Conservation (phyloP, 805 yeast species). For the Spathaspora arborariae region DNA sequence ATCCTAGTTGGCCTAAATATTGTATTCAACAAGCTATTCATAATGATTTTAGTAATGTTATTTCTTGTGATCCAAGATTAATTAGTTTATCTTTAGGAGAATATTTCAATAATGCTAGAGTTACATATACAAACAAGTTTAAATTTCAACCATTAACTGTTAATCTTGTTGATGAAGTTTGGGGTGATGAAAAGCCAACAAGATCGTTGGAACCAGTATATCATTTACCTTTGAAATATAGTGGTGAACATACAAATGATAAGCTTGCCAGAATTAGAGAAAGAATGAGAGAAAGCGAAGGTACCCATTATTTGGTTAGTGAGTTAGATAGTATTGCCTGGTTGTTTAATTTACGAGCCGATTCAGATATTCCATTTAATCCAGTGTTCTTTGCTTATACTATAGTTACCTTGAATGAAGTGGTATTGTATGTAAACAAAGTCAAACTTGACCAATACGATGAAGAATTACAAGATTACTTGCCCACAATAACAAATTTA, state of each 20-base stretch:
- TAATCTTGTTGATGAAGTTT: slow-evolving; percentile 37
- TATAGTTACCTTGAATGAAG: slow-evolving; percentile 28
- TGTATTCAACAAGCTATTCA: slow-evolving; percentile 51
- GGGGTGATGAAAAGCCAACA: slow-evolving; percentile 33
- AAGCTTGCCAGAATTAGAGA: slow-evolving; percentile 29
- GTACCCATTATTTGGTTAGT: slow-evolving; percentile 48
- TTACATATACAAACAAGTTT: slow-evolving; percentile 18
- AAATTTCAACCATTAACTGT: slow-evolving; percentile 26
- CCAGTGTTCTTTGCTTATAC: slow-evolving; percentile 83
- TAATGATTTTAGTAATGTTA: slow-evolving; percentile 43
- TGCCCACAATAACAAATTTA: slow-evolving; percentile 24
- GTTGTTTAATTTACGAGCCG: slow-evolving; percentile 81
- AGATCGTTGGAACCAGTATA: slow-evolving; percentile 33
- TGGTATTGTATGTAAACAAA: slow-evolving; percentile 53
- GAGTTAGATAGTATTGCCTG: slow-evolving; percentile 89
- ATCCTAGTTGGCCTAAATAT: slow-evolving; percentile 80
- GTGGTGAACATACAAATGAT: slow-evolving; percentile 30
- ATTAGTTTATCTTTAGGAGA: slow-evolving; percentile 50
- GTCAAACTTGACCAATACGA: slow-evolving; percentile 34
- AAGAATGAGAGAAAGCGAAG: slow-evolving; percentile 22
- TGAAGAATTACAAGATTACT: slow-evolving; percentile 19
- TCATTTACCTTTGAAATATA: slow-evolving; percentile 23
- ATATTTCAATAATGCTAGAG: slow-evolving; percentile 27
- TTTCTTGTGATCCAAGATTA: slow-evolving; percentile 83
- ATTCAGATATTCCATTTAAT: slow-evolving; percentile 69